phyloP scores from a whole-genome alignment of 2,329 filamentous ascomycete genomes.

The Colletotrichum neosansevieriae region DNA sequence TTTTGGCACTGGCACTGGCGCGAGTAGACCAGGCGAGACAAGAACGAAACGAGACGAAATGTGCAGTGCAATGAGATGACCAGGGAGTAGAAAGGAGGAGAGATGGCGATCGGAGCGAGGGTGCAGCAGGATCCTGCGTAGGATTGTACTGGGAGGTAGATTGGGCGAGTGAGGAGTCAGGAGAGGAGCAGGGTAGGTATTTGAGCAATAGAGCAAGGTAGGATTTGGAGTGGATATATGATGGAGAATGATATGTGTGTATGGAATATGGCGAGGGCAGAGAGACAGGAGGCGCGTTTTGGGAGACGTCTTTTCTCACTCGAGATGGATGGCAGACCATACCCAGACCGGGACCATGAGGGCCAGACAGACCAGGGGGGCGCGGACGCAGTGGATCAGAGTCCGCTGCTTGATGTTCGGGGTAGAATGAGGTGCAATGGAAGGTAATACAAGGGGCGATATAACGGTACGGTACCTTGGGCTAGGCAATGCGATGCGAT shows the following conservation, averaged over 20 bases:
- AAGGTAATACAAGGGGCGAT: slow-evolving; percentile 37
- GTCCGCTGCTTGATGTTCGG: slow-evolving; percentile 33
- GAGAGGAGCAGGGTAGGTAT: slow-evolving; percentile 49
- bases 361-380: slow-evolving; percentile 16
- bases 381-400: slow-evolving; percentile 35
- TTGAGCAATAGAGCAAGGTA: slow-evolving; percentile 50
- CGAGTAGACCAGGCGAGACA: slow-evolving; percentile 11
- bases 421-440: slow-evolving; percentile 38
- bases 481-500: slow-evolving; percentile 25
- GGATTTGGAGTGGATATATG: slow-evolving; percentile 51
- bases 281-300: slow-evolving; percentile 31
- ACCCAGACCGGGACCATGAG: no score
- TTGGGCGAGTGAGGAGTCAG: slow-evolving; percentile 45
- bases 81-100: slow-evolving; percentile 39
- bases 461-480: slow-evolving; percentile 35
- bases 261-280: slow-evolving; percentile 40
- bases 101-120: slow-evolving; percentile 44
- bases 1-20: neutral
- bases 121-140: slow-evolving; percentile 33
- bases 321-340: slow-evolving; percentile 23
- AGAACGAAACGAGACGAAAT: slow-evolving; percentile 29
- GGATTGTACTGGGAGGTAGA: slow-evolving; percentile 27
- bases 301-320: slow-evolving; percentile 24
- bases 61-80: slow-evolving; percentile 36
- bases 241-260: slow-evolving; percentile 46